Percentiles rank a stretch among this genome's conserved stretches.
phyloP scores from a whole-genome alignment of 331 rosid species.

The Erythrophleum ivorense region DNA sequence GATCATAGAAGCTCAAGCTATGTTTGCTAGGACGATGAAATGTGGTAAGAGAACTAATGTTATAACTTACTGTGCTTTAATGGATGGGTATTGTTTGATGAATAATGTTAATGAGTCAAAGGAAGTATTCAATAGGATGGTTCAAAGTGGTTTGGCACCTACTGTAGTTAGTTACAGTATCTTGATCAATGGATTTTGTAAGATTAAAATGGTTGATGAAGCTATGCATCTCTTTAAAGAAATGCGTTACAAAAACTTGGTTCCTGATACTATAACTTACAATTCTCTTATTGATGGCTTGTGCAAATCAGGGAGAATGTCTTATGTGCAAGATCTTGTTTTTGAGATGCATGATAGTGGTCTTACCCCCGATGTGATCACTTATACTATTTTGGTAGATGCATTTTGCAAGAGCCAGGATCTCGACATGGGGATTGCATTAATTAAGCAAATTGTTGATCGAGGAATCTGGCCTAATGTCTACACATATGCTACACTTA shows the following conservation, averaged over 20 bases:
- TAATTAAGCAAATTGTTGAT: neutral
- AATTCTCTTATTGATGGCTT: neutral
- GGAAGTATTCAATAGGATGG: neutral
- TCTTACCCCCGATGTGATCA: neutral
- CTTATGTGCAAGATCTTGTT: neutral
- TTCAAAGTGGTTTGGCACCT: constrained; percentile 12
- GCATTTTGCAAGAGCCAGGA: neutral
- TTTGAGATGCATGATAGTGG: neutral
- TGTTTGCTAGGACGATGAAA: neutral
- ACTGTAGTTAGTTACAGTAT: constrained; percentile 24
- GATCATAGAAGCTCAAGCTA: constrained; percentile 34
- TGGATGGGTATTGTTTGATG: neutral
- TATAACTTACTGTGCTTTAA: neutral
- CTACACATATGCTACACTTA: neutral
- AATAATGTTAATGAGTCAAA: neutral
- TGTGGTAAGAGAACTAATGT: neutral
- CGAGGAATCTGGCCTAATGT: neutral
- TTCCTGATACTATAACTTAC: neutral
- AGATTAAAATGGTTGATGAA: neutral
- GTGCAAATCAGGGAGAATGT: neutral
- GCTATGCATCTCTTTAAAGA: neutral
- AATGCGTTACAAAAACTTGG: neutral
- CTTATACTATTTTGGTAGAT: neutral
- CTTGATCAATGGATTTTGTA: constrained; percentile 38
- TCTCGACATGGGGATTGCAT: neutral